Percentiles rank a stretch among this genome's conserved stretches.
These are phyloP conservation scores for Nannizziopsis arthrosporioides DNA, from an alignment of 2,329 filamentous ascomycete species.

Conservation along the genomic window DNA sequence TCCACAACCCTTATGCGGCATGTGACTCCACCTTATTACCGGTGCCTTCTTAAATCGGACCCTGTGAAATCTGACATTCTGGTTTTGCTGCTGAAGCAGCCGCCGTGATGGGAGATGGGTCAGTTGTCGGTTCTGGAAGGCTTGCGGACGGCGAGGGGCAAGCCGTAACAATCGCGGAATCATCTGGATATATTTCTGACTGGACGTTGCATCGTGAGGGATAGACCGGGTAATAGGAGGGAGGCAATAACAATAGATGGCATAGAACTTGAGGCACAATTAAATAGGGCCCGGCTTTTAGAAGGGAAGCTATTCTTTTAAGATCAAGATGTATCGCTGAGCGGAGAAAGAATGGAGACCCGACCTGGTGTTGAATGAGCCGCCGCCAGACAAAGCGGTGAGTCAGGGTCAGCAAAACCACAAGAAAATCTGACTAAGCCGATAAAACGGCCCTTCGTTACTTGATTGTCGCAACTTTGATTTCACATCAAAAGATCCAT, in stretches of 20 bases:
- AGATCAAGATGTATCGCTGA: background rate
- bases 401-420: too few relatives aligned
- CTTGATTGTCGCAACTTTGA: too few relatives aligned
- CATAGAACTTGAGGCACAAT: too few relatives aligned
- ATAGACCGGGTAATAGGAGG: background rate
- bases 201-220: slow-evolving; percentile 3
- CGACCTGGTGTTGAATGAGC: background rate
- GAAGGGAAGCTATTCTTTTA: too few relatives aligned
- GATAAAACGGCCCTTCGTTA: too few relatives aligned
- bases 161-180: slow-evolving; percentile 6
- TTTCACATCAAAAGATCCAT: too few relatives aligned
- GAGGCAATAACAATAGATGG: background rate
- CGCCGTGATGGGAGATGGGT: background rate
- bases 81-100: slow-evolving; percentile 2
- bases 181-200: slow-evolving; percentile 1
- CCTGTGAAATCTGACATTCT: slow-evolving; percentile 9
- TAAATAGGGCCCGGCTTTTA: too few relatives aligned
- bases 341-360: background rate
- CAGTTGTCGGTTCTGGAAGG: slow-evolving; percentile 1
- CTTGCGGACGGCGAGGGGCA: slow-evolving; percentile 1
- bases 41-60: slow-evolving; percentile 11
- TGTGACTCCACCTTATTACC: slow-evolving; percentile 2
- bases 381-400: too few relatives aligned
- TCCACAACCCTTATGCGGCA: background rate
- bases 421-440: too few relatives aligned